Conservation (phyloP, 768 basidiomycete species). For the Rubroboletus satanas region DNA sequence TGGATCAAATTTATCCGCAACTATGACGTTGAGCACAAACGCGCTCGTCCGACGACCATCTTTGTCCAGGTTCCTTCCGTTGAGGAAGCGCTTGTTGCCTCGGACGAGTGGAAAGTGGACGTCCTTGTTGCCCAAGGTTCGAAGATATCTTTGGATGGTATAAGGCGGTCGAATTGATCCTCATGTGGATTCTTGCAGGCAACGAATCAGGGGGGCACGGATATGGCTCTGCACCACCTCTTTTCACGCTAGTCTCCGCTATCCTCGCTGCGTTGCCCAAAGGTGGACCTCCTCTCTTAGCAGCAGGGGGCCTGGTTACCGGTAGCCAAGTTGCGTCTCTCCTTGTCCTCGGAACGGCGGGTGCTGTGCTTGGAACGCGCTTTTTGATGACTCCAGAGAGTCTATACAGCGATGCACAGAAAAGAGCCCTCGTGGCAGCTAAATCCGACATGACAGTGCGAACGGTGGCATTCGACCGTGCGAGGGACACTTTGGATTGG, state of each 20-base stretch:
- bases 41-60: conserved; percentile 45
- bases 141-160: not conserved
- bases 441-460: conserved; percentile 46
- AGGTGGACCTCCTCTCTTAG: conserved; percentile 53
- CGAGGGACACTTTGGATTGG: conserved; percentile 54
- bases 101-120: conserved; percentile 68
- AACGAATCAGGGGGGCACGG: conserved; percentile 83
- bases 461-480: conserved; percentile 61
- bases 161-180: not conserved
- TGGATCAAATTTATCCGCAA: conserved; percentile 64
- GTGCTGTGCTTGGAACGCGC: conserved; percentile 69
- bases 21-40: conserved; percentile 43
- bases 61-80: conserved; percentile 65
- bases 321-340: conserved; percentile 64
- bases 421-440: conserved; percentile 48
- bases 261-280: conserved; percentile 44
- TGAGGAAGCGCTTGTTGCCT: conserved; percentile 55
- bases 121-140: conserved; percentile 76
- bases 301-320: conserved; percentile 68
- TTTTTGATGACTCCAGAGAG: conserved; percentile 68
- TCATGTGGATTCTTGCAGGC: conserved; percentile 39
- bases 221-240: conserved; percentile 48
- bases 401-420: conserved; percentile 51
- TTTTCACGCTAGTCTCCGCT: conserved; percentile 56
- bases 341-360: conserved; percentile 64